A percentile compares a stretch with the other conserved stretches of the same genome.
phyloP scores from a whole-genome alignment of 768 basidiomycete species.

The Lentinula raphanica region DNA sequence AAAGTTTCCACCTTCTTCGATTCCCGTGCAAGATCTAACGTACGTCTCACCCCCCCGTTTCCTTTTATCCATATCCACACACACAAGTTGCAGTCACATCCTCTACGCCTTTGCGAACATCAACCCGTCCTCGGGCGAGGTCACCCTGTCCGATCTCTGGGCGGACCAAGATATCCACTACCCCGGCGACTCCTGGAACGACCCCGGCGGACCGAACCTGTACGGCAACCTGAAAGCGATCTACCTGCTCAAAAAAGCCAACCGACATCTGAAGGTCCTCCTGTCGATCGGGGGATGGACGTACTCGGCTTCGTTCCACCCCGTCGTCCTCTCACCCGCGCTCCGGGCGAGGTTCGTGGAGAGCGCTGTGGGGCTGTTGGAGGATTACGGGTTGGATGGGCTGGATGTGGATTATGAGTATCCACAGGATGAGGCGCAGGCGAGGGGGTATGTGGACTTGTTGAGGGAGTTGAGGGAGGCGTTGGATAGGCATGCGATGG shows the following conservation, averaged over 20 bases:
- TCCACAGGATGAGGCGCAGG: constrained; percentile 73
- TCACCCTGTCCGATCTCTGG: constrained; percentile 86
- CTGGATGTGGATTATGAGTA: constrained; percentile 94
- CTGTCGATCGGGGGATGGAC: constrained; percentile 97
- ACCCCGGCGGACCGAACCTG: constrained; percentile 80
- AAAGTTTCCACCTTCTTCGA: constrained; percentile 81
- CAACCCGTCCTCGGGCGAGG: constrained; percentile 77
- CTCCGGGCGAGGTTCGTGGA: constrained; percentile 75
- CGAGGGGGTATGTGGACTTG: constrained; percentile 78
- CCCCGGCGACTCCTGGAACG: constrained; percentile 93
- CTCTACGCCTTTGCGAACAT: constrained; percentile 93
- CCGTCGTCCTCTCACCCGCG: constrained; percentile 61
- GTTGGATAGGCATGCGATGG: constrained; percentile 68
- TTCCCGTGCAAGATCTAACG: constrained; percentile 86
- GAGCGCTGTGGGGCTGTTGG: constrained; percentile 71
- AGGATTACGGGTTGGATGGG: constrained; percentile 91
- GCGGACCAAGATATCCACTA: constrained; percentile 98
- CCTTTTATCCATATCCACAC: no score
- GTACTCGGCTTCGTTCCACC: constrained; percentile 83
- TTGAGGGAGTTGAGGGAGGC: constrained; percentile 69
- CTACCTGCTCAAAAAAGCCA: constrained; percentile 81
- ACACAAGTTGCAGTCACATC: no score
- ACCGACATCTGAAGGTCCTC: constrained; percentile 74
- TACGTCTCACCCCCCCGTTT: constrained; percentile 36
- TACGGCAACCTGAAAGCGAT: constrained; percentile 96